Percentiles rank a stretch among this genome's conserved stretches.
Conservation (phyloP, 345 rosid genomes). For the Brassica juncea region DNA sequence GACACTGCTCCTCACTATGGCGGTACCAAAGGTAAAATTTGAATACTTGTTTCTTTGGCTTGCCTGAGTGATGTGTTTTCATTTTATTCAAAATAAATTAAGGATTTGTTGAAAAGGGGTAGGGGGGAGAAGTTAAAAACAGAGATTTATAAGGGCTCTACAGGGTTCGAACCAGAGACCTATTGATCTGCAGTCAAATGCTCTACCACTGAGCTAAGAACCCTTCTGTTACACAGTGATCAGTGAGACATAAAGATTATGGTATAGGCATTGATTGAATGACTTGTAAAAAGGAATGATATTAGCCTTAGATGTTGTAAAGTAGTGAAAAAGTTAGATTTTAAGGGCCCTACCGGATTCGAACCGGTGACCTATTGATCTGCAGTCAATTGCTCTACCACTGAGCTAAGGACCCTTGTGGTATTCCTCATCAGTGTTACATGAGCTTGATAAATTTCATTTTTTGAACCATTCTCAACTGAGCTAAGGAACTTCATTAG, state of each 20-base stretch:
- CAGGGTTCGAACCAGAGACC: conserved; percentile 57
- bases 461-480: not conserved
- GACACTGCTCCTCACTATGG: conserved; percentile 98
- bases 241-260: not conserved
- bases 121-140: not conserved
- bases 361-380: conserved; percentile 74
- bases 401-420: conserved; percentile 72
- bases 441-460: not conserved
- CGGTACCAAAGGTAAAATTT: conserved; percentile 61
- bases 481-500: not conserved
- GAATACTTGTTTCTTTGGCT: not conserved
- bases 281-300: not conserved
- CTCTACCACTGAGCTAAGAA: conserved; percentile 84
- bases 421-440: not conserved
- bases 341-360: conserved; percentile 44
- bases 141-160: conserved; percentile 33
- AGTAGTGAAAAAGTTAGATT: not conserved
- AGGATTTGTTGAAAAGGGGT: not conserved
- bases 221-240: conserved; percentile 35
- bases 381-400: conserved; percentile 89
- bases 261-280: not conserved
- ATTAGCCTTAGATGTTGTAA: too few relatives aligned
- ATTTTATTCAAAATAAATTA: not conserved
- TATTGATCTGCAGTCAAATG: conserved; percentile 58
- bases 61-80: conserved; percentile 5